These are phyloP conservation scores for Hawksworthiomyces lignivorus DNA, from an alignment of 2,329 filamentous ascomycete genomes.

Conservation along the genomic window DNA sequence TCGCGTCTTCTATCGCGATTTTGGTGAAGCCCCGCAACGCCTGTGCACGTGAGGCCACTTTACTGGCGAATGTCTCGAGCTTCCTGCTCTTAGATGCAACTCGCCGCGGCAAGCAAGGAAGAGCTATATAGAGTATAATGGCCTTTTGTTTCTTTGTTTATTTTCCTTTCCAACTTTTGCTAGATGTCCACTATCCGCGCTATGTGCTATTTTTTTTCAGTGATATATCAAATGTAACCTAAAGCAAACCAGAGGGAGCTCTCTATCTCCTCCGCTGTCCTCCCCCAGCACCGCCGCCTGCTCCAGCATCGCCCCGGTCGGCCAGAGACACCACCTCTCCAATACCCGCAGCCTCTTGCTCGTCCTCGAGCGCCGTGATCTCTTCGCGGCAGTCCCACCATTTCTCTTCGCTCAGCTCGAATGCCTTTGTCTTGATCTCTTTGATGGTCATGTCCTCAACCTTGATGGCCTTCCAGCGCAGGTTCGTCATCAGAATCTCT, in stretches of 20 bases:
- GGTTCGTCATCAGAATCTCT: conserved; percentile 67
- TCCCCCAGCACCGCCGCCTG: conserved; percentile 33
- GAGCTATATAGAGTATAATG: no score
- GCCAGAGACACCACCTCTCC: conserved; percentile 86
- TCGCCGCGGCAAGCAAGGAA: no score
- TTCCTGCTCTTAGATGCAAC: no score
- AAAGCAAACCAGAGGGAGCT: background rate
- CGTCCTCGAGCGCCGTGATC: conserved; percentile 83
- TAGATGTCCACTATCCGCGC: no score
- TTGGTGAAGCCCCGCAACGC: conserved; percentile 7
- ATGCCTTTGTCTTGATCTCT: conserved; percentile 86
- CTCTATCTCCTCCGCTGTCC: background rate
- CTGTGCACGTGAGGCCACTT: conserved; percentile 9
- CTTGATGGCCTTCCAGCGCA: conserved; percentile 60
- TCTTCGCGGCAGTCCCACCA: conserved; percentile 99
- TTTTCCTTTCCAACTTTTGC: no score
- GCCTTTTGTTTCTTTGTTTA: no score
- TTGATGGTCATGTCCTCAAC: conserved; percentile 69
- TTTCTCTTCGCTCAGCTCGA: conserved; percentile 86
- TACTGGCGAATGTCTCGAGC: no score
- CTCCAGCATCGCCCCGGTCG: conserved; percentile 55
- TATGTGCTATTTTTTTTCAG: no score
- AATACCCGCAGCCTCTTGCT: conserved; percentile 92
- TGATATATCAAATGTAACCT: no score
- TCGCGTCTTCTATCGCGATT: conserved; percentile 4